Conservation (phyloP, 2,329 filamentous ascomycete genomes). For the Calonectria pseudoreteaudii region DNA sequence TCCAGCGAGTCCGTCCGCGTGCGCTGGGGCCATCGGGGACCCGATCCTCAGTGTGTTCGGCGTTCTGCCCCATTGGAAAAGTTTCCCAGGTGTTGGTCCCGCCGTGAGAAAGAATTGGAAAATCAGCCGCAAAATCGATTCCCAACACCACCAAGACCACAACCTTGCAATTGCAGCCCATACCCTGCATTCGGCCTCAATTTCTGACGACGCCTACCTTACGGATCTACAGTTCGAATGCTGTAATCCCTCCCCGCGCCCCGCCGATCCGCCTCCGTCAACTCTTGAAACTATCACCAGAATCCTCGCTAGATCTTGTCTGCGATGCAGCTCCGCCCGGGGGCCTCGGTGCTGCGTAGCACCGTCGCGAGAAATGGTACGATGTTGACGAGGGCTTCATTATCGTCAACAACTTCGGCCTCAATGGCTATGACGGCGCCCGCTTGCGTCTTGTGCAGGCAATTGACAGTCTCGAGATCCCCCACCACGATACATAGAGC, state of each 20-base stretch:
- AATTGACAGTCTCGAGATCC: slow-evolving; percentile 46
- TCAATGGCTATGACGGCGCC: slow-evolving; percentile 31
- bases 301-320: slow-evolving; percentile 17
- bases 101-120: slow-evolving; percentile 33
- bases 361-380: slow-evolving; percentile 46
- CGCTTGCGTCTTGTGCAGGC: slow-evolving; percentile 47
- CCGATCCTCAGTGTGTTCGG: background rate
- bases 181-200: background rate
- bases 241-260: slow-evolving; percentile 7
- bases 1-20: background rate
- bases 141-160: slow-evolving; percentile 14
- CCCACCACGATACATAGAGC: slow-evolving; percentile 49
- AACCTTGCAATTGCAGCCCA: slow-evolving; percentile 6
- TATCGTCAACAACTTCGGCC: slow-evolving; percentile 20
- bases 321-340: slow-evolving; percentile 66
- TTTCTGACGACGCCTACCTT: background rate
- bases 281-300: slow-evolving; percentile 12
- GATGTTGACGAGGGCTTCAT: slow-evolving; percentile 33
- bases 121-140: slow-evolving; percentile 24
- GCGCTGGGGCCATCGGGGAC: background rate
- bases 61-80: slow-evolving; percentile 37
- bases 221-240: slow-evolving; percentile 3
- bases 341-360: slow-evolving; percentile 63
- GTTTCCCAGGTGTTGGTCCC: slow-evolving; percentile 41
- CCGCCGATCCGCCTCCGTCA: slow-evolving; percentile 7